Evolutionary conservation across 495 filamentous ascomycete species (phyloP), one percentile per base, ranked within the genome.

Genomic region (Trichocladium uniseriatum): DNA sequence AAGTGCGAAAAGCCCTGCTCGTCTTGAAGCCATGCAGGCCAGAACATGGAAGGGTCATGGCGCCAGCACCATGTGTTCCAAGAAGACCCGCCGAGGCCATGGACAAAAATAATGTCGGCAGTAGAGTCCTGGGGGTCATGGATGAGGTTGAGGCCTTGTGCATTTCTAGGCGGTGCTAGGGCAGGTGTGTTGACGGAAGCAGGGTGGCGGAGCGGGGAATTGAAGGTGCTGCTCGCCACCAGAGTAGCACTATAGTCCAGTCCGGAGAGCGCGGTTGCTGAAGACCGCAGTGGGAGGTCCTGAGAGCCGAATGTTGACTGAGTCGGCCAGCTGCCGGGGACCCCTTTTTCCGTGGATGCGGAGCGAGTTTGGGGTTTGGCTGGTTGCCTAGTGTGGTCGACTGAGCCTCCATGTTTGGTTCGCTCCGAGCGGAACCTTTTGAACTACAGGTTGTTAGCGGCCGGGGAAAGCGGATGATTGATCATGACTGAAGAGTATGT

Each of bases 51-150:
- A 5, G 27, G 28, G 15, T 43, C 27, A 20, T 43, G 41, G 8
- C 16, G 18, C 41, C 41, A 43, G n/a, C 41, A 43, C 41, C 41
- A 43, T 19, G 41, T 32, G 16, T 14, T 32, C 41, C 41, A 43
- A 32, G 41, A 43, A 13, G 27, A 31, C 1, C 41, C 41, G 6
- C 41, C 41, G 19, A 43, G 41, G 27, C 41, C 27, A 32, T 43
- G 41, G 5, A 43, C 41, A 32, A 43, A 31, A 1, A 32, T 43
- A 3, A 32, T 19, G n/a, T 42, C 39, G 22, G 39, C 39, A 6
- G 38, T 22, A 6, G 39, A 28, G 24, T 28, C 39, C 8, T 29
- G 22, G 6, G 39, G 22, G 14, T 42, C n/a, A 24, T 42, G 39
- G 5, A 42, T 24, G 5, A 42, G 39, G 8, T 22, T 42, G 1